Base-by-base conservation (phyloP, 352 stramenopile genomes). In the Sclerospora graminicola region DNA sequence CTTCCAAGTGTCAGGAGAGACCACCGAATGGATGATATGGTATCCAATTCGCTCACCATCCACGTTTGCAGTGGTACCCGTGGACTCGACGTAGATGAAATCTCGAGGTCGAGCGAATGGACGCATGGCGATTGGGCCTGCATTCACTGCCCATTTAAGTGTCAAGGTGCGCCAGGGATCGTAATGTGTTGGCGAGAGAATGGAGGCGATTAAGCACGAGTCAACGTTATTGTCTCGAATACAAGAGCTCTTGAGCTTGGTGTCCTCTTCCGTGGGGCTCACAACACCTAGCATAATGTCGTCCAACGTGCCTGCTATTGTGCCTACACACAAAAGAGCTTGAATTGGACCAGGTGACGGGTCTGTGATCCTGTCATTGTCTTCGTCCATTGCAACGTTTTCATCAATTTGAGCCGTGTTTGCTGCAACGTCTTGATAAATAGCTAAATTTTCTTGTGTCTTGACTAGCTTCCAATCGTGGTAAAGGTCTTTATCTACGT, bases 381-480 rank as follows among this genome's bases (percentile, higher is more conserved):
- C 39, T n/a, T 56, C 43, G 19, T 28, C 18, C 1, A 46, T 32
- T 21, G 49, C 24, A 4, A 45, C 13, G 9, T 28, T 32, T 21
- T 30, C 14, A 18, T 38, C 26, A 13, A n/a, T 16, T 10, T 14
- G 29, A 21, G 2, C 24, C 0, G 38, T 5, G 21, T 48, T n/a
- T 1, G 41, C 23, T 19, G 34, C 26, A 8, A 26, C 42, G 13
- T 79, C 51, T 5, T 59, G 55, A 48, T 70, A 81, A 9, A 74
- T 46, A 1, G 51, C 38, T 21, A 77, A 16, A n/a, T 59, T 54
- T 14, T 63, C 45, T 21, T 38, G 50, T 6, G 34, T 54, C 37
- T 69, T 71, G 33, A 75, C 27, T 0, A 57, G 19, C 39, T 81
- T 75, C 68, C 64, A 72, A 21, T 53, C 26, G 13, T 48, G 60